These are phyloP conservation scores for Russula emetica DNA, from an alignment of 768 basidiomycete genomes.

Conservation along the genomic window DNA sequence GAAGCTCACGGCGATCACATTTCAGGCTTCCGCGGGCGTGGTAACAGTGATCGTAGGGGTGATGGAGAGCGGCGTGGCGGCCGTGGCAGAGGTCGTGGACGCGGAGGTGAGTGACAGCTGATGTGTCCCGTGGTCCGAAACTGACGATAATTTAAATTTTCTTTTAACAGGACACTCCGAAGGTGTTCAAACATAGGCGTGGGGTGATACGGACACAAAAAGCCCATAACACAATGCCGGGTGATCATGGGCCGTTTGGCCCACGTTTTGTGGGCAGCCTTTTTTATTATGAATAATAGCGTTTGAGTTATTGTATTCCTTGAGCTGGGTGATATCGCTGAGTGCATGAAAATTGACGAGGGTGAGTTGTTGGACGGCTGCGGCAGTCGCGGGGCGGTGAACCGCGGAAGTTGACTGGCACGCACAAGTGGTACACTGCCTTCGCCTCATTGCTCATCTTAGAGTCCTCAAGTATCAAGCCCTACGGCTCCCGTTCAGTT, in stretches of 20 bases:
- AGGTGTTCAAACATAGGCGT: conserved; percentile 23
- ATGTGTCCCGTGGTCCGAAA: conserved; percentile 7
- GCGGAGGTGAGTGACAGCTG: conserved; percentile 29
- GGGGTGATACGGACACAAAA: conserved; percentile 9
- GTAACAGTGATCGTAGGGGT: conserved; percentile 34
- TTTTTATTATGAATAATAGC: conserved; percentile 21
- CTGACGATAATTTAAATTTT: not conserved
- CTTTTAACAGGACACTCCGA: conserved; percentile 18
- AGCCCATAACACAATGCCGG: not conserved
- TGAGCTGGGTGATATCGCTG: conserved; percentile 7
- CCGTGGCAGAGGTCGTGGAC: conserved; percentile 33
- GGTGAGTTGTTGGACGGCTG: not conserved
- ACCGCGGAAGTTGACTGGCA: not conserved
- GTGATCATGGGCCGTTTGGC: not conserved
- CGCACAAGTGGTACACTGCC: not conserved
- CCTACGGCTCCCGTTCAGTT: conserved; percentile 7
- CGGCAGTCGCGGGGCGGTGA: not conserved
- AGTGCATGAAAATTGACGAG: not conserved
- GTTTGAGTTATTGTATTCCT: not conserved
- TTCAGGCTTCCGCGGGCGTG: conserved; percentile 29
- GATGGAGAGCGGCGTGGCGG: conserved; percentile 32
- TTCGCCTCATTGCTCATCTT: conserved; percentile 4
- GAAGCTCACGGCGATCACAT: not conserved
- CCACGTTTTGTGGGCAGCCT: not conserved
- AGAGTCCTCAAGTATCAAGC: conserved; percentile 9